Evolutionary conservation across 78 protist genomes (phyloP).

Genomic region (Dictyostelium discoideum): dicty_2.7 NC_007089.4:2011501-2012000

Average conservation of each 20-base stretch:
- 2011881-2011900: constrained; percentile 40
- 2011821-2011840: constrained; percentile 54
- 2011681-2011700: constrained; percentile 40
- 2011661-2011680: background rate
- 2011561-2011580: background rate
- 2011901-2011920: background rate
- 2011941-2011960: background rate
- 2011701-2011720: constrained; percentile 46
- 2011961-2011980: constrained; percentile 10
- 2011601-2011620: background rate
- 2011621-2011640: constrained; percentile 14
- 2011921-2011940: background rate
- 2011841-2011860: constrained; percentile 54
- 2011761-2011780: constrained; percentile 48
- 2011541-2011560: constrained; percentile 10
- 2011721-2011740: constrained; percentile 39
- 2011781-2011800: constrained; percentile 50
- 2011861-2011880: constrained; percentile 72
- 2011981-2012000: constrained; percentile 2
- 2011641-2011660: constrained; percentile 34
- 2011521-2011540: background rate
- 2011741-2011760: constrained; percentile 13
- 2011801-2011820: background rate
- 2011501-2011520: constrained; percentile 2
- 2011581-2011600: constrained; percentile 31